Evolutionary conservation across 2,329 filamentous ascomycete genomes (phyloP).

Genomic region (Calycina herbarum): DNA sequence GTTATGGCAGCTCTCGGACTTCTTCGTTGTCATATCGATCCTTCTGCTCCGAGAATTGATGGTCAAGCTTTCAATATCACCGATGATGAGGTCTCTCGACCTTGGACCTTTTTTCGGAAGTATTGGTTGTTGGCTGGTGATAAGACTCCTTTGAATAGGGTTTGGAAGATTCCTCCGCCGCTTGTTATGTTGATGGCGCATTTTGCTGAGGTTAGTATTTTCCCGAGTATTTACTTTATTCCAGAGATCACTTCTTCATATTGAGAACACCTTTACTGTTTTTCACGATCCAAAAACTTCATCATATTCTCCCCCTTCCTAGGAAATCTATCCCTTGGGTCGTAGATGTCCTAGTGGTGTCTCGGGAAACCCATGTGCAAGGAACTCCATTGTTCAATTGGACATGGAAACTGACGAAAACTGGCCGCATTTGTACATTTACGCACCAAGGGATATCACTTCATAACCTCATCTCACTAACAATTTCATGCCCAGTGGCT

Average conservation of each 20-base stretch:
- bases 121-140: conserved; percentile 27
- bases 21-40: conserved; percentile 20
- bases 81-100: conserved; percentile 25
- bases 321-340: background rate
- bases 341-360: background rate
- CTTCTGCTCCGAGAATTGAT: conserved; percentile 21
- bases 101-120: conserved; percentile 28
- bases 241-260: background rate
- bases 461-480: background rate
- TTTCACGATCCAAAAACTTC: background rate
- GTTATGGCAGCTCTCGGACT: conserved; percentile 47
- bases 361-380: too few species aligned
- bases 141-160: conserved; percentile 21
- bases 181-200: conserved; percentile 26
- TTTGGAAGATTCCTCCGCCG: conserved; percentile 26
- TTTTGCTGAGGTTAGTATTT: conserved; percentile 19
- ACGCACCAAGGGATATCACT: too few species aligned
- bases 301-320: background rate
- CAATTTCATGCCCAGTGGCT: conserved; percentile 11
- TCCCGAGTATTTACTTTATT: background rate
- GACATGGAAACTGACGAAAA: background rate
- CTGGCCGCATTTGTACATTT: background rate
- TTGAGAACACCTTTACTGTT: background rate
- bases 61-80: conserved; percentile 31
- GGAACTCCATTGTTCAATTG: too few species aligned